Conservation (phyloP, 2,329 filamentous ascomycete genomes). For the Curvularia verruculosa region DNA sequence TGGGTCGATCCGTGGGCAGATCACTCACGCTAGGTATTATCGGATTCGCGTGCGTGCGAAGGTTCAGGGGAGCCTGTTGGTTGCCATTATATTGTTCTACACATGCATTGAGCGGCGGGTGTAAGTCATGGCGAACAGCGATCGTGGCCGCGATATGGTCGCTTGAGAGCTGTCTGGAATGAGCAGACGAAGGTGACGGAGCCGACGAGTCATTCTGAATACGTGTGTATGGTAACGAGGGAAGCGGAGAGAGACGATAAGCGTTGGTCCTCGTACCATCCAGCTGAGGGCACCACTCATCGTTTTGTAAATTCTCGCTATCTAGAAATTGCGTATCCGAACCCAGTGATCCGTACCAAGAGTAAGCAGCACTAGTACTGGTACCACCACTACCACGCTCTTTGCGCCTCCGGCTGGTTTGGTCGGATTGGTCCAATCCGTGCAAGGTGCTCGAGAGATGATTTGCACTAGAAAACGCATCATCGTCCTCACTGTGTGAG, state of each 20-base stretch:
- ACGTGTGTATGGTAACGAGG: constrained; percentile 33
- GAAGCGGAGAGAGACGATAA: constrained; percentile 22
- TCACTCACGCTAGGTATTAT: neutral
- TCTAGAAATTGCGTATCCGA: constrained; percentile 35
- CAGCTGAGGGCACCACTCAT: constrained; percentile 8
- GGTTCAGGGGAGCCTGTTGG: neutral
- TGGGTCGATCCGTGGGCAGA: neutral
- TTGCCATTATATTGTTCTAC: constrained; percentile 24
- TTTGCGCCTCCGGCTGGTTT: constrained; percentile 5
- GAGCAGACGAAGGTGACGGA: constrained; percentile 3
- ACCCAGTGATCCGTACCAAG: constrained; percentile 39
- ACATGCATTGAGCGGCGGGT: constrained; percentile 37
- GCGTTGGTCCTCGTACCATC: neutral
- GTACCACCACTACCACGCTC: constrained; percentile 36
- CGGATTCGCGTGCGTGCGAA: neutral
- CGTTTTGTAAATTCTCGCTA: constrained; percentile 23
- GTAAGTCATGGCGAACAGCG: constrained; percentile 27
- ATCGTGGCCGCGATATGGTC: constrained; percentile 23
- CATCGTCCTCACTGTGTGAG: neutral
- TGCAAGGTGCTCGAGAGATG: neutral
- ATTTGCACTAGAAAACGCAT: neutral
- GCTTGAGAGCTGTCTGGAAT: constrained; percentile 1
- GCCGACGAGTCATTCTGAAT: constrained; percentile 4
- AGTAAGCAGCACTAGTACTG: constrained; percentile 37
- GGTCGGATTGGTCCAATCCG: neutral